These are phyloP conservation scores for Pythium periplocum DNA, from an alignment of 352 stramenopile genomes.

Conservation along the genomic window DNA sequence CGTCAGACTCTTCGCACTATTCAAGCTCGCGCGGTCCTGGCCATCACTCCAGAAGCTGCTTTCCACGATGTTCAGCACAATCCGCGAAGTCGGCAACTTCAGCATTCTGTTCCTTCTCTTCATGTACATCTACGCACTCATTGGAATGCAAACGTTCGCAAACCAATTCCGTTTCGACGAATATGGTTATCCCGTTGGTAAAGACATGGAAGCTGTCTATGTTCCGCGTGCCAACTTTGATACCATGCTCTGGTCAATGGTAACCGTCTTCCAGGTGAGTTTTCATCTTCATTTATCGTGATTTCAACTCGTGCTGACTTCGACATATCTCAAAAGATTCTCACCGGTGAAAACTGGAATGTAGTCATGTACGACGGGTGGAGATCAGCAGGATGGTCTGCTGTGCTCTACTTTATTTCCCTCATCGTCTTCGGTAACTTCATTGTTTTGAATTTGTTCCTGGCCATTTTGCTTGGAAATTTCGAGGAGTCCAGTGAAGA, in stretches of 20 bases:
- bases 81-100: slow-evolving; percentile 91
- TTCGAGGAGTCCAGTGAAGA: slow-evolving; percentile 77
- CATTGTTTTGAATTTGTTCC: slow-evolving; percentile 90
- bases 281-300: neutral
- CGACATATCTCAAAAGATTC: slow-evolving; percentile 33
- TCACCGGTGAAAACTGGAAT: slow-evolving; percentile 92
- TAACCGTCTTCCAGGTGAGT: slow-evolving; percentile 65
- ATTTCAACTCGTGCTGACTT: no score
- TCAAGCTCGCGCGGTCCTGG: slow-evolving; percentile 90
- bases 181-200: slow-evolving; percentile 37
- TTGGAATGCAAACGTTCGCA: slow-evolving; percentile 91
- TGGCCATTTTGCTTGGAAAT: slow-evolving; percentile 88
- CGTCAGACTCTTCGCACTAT: slow-evolving; percentile 82
- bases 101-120: slow-evolving; percentile 90
- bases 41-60: slow-evolving; percentile 90
- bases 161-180: slow-evolving; percentile 89
- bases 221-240: slow-evolving; percentile 66
- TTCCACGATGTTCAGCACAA: slow-evolving; percentile 83
- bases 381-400: slow-evolving; percentile 44
- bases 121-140: slow-evolving; percentile 91
- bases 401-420: slow-evolving; percentile 69
- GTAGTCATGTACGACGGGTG: slow-evolving; percentile 84
- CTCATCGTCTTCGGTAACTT: slow-evolving; percentile 85
- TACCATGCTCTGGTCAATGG: slow-evolving; percentile 55
- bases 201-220: slow-evolving; percentile 22